Evolutionary conservation across 2,329 filamentous ascomycete genomes (phyloP).

Genomic region (Pseudogymnoascus sp.): DNA sequence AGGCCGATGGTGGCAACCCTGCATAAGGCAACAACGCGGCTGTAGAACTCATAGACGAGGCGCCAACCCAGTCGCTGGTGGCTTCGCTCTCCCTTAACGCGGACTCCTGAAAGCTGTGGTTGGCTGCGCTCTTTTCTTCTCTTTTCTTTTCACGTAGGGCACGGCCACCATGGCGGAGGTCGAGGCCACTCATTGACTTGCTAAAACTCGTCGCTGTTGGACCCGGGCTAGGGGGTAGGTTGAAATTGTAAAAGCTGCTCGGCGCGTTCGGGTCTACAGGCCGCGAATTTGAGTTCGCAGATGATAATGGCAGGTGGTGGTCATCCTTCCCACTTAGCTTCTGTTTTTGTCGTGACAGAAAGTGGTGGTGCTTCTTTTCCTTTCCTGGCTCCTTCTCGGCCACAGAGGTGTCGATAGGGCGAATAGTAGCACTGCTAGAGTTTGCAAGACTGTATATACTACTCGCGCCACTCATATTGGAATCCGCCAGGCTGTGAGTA

Average conservation of each 20-base stretch:
- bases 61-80: constrained; percentile 42
- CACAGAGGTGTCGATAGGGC: constrained; percentile 45
- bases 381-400: constrained; percentile 49
- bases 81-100: constrained; percentile 28
- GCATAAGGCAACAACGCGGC: constrained; percentile 31
- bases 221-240: constrained; percentile 63
- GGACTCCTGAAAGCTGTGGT: constrained; percentile 17
- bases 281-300: constrained; percentile 67
- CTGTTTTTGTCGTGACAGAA: constrained; percentile 70
- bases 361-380: constrained; percentile 73
- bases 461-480: constrained; percentile 40
- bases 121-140: constrained; percentile 51
- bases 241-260: constrained; percentile 72
- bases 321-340: constrained; percentile 69
- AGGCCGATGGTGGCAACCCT: constrained; percentile 17
- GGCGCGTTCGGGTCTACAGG: constrained; percentile 69
- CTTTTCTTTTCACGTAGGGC: constrained; percentile 75
- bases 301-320: constrained; percentile 64
- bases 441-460: constrained; percentile 71
- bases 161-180: constrained; percentile 69
- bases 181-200: constrained; percentile 75
- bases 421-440: constrained; percentile 68
- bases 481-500: constrained; percentile 62
- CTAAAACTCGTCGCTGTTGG: constrained; percentile 60
- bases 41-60: constrained; percentile 43